Evolutionary conservation across 2,329 filamentous ascomycete genomes (phyloP).

Genomic region (Didymosphaeria variabile): DNA sequence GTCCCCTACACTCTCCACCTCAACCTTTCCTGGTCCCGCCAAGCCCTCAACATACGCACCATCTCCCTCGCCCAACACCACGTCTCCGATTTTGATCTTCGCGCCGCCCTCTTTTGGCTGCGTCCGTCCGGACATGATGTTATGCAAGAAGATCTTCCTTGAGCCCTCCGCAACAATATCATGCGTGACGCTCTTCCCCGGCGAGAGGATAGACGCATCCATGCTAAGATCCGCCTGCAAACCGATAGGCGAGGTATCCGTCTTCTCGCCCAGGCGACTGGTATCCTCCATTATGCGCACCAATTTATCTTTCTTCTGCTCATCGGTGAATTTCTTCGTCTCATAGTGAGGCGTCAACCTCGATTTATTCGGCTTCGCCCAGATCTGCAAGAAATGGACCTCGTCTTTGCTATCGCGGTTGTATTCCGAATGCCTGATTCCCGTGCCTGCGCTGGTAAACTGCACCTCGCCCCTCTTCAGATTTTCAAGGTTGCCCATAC

Average conservation of each 20-base stretch:
- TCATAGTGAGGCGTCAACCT: conserved; percentile 80
- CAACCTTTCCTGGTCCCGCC: conserved; percentile 54
- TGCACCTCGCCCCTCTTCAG: conserved; percentile 85
- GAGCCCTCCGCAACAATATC: conserved; percentile 71
- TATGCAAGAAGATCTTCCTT: conserved; percentile 80
- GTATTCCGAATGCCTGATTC: conserved; percentile 82
- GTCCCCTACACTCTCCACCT: conserved; percentile 58
- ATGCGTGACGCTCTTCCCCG: conserved; percentile 74
- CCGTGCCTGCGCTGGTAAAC: conserved; percentile 86
- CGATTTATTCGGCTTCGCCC: conserved; percentile 80
- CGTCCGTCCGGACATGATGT: conserved; percentile 70
- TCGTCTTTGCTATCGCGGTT: conserved; percentile 76
- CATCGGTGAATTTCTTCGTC: conserved; percentile 76
- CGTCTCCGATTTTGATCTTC: conserved; percentile 74
- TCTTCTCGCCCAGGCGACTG: conserved; percentile 69
- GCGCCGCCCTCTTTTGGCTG: conserved; percentile 74
- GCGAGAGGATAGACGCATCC: conserved; percentile 77
- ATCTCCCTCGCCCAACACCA: conserved; percentile 77
- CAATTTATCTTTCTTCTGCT: conserved; percentile 74
- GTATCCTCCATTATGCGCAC: conserved; percentile 80
- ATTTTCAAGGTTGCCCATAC: conserved; percentile 75
- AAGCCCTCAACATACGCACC: conserved; percentile 75
- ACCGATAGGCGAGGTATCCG: conserved; percentile 72
- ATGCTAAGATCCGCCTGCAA: conserved; percentile 87
- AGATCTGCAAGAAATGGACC: conserved; percentile 89